Evolutionary conservation across 2,329 filamentous ascomycete species (phyloP), one percentile per base, ranked within the genome.

Genomic region (Trichoderma atrobrunneum): DNA sequence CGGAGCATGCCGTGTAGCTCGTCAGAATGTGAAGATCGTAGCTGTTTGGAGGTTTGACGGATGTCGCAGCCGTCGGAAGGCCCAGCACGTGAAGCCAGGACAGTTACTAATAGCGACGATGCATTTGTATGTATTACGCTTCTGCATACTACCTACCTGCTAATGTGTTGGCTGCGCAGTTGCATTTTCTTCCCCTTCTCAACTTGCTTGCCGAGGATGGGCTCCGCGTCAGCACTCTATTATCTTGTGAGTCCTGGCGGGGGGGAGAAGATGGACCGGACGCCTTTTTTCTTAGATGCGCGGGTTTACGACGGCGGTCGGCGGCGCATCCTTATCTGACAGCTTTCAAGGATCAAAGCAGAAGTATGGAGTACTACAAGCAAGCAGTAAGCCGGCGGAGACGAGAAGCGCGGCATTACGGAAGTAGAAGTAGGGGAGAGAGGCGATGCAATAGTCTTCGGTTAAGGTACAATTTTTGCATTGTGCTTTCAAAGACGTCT

Each of bases 1-100:
- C 66, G 66, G 66, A 69, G 66, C 66, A 16, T 5, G 21, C 24
- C 24, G 51, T 57, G 48, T 24, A 24, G n/a, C 48, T 54, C 21
- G 21, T 12, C 4, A 28, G 16, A 10, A 8, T 1, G 28, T 24
- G 28, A 36, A 18, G 30, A 34, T 32, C n/a, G 18, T 11, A 24
- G 11, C 24, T 12, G 7, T 61, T 43, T 30, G 18, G 32, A 24
- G 21, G 54, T 7, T 57, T 59, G 28, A 67, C 63, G 21, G 26
- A 48, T 57, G 56, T 69, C 28, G 66, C 66, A 34, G 56, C 66
- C 66, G 56, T 69, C 66, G 66, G 66, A 69, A 69, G 28, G 12
- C 6, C 14, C 56, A 48, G 26, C 16, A 34, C n/a, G 1, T 24
- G 56, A n/a, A 34, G 28, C 36, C 21, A 16, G 21, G 5, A 16